Evolutionary conservation across 2,329 filamentous ascomycete genomes (phyloP).

Genomic region (Colletotrichum sp.): DNA sequence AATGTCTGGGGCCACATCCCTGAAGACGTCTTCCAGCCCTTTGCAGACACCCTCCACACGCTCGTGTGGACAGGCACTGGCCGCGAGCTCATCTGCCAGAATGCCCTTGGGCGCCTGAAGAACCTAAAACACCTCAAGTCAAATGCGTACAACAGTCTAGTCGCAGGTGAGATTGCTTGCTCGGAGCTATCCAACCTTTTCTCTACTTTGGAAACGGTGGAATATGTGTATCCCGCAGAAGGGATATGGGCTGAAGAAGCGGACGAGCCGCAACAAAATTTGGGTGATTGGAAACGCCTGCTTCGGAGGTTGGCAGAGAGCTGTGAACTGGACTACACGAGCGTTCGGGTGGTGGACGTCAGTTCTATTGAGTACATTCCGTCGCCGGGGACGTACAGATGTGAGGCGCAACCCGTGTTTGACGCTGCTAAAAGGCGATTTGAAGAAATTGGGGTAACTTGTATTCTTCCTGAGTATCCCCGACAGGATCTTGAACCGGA

Average conservation of each 20-base stretch:
- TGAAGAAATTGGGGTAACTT: neutral
- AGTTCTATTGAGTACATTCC: neutral
- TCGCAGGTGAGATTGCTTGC: neutral
- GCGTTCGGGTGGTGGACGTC: neutral
- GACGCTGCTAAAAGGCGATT: neutral
- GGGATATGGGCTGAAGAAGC: neutral
- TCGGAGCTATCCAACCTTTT: neutral
- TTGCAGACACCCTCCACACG: neutral
- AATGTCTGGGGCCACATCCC: neutral
- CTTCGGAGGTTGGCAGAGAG: neutral
- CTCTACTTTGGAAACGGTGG: rapidly evolving
- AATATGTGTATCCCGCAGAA: neutral
- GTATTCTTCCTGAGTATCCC: neutral
- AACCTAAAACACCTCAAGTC: neutral
- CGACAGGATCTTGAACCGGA: rapidly evolving
- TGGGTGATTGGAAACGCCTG: neutral
- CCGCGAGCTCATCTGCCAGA: neutral
- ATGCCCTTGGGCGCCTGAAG: neutral
- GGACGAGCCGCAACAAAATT: neutral
- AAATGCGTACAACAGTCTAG: neutral
- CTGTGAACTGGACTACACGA: neutral
- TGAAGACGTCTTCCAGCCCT: neutral
- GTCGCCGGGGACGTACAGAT: neutral
- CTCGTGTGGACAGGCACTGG: neutral
- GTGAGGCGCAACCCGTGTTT: neutral